Conservation (phyloP, 2,329 filamentous ascomycete species). For the Lomentospora prolificans region DNA sequence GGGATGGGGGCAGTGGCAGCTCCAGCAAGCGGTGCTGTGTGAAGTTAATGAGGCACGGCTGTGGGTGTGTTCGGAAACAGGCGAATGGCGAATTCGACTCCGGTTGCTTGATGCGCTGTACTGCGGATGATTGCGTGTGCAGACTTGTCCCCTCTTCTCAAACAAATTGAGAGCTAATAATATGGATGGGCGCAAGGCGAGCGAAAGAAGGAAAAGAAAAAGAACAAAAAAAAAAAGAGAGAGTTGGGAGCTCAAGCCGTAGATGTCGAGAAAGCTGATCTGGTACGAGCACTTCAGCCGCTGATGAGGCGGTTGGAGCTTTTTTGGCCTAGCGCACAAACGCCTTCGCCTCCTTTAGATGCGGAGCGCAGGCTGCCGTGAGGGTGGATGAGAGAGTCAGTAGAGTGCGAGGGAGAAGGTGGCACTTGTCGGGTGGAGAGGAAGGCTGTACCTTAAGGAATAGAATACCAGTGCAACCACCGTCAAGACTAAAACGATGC, state of each 20-base stretch:
- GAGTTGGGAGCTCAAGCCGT: too few relatives aligned
- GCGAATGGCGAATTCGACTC: slow-evolving; percentile 4
- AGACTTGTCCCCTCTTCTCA: slow-evolving; percentile 1
- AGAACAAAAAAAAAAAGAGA: background rate
- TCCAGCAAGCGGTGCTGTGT: background rate
- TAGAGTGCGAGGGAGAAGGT: background rate
- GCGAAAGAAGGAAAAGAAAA: background rate
- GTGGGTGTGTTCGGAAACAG: slow-evolving; percentile 2
- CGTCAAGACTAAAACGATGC: slow-evolving; percentile 1
- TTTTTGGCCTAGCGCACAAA: background rate
- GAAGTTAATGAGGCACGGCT: background rate
- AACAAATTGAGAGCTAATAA: background rate
- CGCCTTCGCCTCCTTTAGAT: background rate
- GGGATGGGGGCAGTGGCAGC: background rate
- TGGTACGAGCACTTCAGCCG: background rate
- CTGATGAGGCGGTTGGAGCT: background rate
- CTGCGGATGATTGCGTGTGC: background rate
- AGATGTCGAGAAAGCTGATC: background rate
- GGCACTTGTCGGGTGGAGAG: background rate
- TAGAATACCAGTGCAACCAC: background rate
- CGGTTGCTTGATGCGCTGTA: background rate
- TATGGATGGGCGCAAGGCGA: background rate
- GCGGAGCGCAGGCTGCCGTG: background rate
- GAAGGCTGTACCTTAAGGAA: background rate
- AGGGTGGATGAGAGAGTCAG: background rate